These are phyloP conservation scores for Exobasidium cylindrosporum DNA, from an alignment of 1,284 basidiomycete species.

Conservation along the genomic window DNA sequence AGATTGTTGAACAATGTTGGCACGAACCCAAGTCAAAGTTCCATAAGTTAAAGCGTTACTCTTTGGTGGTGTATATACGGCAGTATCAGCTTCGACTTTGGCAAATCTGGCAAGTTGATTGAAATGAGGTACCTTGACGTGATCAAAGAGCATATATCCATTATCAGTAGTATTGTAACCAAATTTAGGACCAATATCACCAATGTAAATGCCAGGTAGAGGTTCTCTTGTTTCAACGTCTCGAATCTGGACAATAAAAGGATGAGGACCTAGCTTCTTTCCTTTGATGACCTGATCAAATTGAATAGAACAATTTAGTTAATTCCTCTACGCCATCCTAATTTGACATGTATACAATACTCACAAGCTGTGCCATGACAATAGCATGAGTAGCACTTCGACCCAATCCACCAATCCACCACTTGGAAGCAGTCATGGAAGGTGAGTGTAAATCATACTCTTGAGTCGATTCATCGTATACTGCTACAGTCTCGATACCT, in stretches of 20 bases:
- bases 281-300: slow-evolving; percentile 34
- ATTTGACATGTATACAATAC: no score
- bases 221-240: slow-evolving; percentile 55
- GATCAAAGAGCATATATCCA: slow-evolving; percentile 48
- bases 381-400: slow-evolving; percentile 55
- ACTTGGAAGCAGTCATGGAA: slow-evolving; percentile 40
- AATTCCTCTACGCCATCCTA: no score
- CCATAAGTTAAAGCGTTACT: slow-evolving; percentile 43
- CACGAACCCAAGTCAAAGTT: slow-evolving; percentile 49
- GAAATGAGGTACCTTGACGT: slow-evolving; percentile 54
- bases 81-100: slow-evolving; percentile 51
- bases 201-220: slow-evolving; percentile 53
- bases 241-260: slow-evolving; percentile 56
- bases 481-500: slow-evolving; percentile 44
- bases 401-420: slow-evolving; percentile 56
- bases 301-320: no score
- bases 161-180: slow-evolving; percentile 56
- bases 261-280: slow-evolving; percentile 55
- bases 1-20: slow-evolving; percentile 55
- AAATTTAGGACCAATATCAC: slow-evolving; percentile 56
- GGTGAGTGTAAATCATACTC: slow-evolving; percentile 44
- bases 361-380: slow-evolving; percentile 57
- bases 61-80: slow-evolving; percentile 37
- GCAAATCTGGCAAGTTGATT: slow-evolving; percentile 55
- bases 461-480: slow-evolving; percentile 35